A percentile compares a stretch with the other conserved stretches of the same genome.
These are phyloP conservation scores for Iris macrosiphon DNA, from an alignment of 106 monocot genomes.

Conservation along the genomic window DNA sequence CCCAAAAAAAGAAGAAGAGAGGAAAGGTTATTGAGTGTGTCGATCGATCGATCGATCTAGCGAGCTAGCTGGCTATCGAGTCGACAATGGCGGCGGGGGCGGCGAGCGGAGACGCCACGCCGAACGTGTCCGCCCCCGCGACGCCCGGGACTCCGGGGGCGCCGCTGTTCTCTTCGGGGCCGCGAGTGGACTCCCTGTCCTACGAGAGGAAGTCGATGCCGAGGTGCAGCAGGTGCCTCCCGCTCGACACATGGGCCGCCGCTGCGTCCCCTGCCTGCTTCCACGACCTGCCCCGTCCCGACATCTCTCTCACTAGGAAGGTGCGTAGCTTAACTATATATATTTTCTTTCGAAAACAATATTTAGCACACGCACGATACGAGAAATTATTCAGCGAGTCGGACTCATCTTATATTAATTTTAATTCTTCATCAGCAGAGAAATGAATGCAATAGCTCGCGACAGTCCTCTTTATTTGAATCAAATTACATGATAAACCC, in stretches of 20 bases:
- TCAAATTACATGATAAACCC: no score
- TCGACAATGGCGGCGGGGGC: constrained; percentile 12
- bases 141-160: constrained; percentile 79
- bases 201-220: constrained; percentile 81
- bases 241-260: constrained; percentile 29
- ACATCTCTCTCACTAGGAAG: constrained; percentile 87
- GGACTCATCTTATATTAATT: neutral
- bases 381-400: no score
- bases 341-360: no score
- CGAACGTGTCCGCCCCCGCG: constrained; percentile 41
- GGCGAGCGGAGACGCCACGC: constrained; percentile 31
- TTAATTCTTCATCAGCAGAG: no score
- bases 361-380: no score
- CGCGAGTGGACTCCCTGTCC: constrained; percentile 65
- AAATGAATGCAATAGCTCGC: no score
- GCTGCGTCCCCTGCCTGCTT: constrained; percentile 34
- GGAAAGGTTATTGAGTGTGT: neutral
- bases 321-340: constrained; percentile 13
- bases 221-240: constrained; percentile 56
- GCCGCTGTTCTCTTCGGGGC: constrained; percentile 50
- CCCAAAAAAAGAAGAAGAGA: constrained; percentile 1
- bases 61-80: no score
- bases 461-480: no score
- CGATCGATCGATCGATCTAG: no score
- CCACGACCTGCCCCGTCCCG: constrained; percentile 46